Percentiles rank a stretch among this genome's conserved stretches.
phyloP scores from a whole-genome alignment of 768 basidiomycete genomes.

The Lentinula sp. region DNA sequence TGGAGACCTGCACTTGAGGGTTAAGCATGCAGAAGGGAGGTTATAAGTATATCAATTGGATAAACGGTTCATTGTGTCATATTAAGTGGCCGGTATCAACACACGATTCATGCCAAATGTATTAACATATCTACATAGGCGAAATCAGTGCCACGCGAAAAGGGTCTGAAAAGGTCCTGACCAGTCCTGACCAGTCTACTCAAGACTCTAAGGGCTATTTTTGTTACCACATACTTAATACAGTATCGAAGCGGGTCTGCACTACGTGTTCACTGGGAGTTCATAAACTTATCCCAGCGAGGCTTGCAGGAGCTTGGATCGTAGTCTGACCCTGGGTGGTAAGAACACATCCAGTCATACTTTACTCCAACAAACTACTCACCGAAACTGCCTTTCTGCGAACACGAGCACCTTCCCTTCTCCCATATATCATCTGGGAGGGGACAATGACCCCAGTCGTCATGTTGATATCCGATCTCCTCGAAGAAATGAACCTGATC shows the following conservation, averaged over 20 bases:
- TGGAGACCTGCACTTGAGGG: neutral
- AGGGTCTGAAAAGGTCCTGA: no score
- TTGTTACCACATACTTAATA: no score
- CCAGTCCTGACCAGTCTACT: no score
- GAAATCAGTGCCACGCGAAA: no score
- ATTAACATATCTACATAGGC: no score
- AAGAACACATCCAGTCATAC: neutral
- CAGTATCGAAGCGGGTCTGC: no score
- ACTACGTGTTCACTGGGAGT: neutral
- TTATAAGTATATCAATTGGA: no score
- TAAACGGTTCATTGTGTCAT: no score
- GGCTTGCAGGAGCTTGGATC: constrained; percentile 2
- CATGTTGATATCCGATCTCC: constrained; percentile 80
- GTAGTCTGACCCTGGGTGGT: neutral
- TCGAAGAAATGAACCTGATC: constrained; percentile 77
- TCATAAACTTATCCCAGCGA: neutral
- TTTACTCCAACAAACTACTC: constrained; percentile 6
- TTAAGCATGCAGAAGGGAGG: no score
- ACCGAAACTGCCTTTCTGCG: constrained; percentile 58
- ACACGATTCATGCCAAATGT: no score
- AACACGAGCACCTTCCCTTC: constrained; percentile 59
- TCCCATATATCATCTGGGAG: constrained; percentile 36
- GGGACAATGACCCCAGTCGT: constrained; percentile 71
- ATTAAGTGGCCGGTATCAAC: no score
- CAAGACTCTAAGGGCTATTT: no score